These are phyloP conservation scores for Hirsutella minnesotensis DNA, from an alignment of 2,329 filamentous ascomycete species.

Conservation along the genomic window DNA sequence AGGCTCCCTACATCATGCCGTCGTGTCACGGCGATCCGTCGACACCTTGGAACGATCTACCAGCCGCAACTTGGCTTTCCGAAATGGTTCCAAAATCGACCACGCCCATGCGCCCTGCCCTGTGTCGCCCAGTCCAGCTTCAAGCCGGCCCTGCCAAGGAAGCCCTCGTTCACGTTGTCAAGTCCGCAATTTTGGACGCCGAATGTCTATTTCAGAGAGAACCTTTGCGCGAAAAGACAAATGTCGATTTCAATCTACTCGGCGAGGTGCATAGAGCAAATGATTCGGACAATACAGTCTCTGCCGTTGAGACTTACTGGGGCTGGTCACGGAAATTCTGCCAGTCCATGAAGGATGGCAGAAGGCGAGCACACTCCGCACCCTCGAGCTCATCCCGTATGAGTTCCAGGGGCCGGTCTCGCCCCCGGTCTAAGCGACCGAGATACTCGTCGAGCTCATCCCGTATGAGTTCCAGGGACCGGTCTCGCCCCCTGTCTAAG, in stretches of 20 bases:
- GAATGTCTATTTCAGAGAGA: constrained; percentile 53
- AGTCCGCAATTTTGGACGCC: constrained; percentile 56
- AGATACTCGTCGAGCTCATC: constrained; percentile 10
- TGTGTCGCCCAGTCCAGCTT: constrained; percentile 62
- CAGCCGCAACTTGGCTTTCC: constrained; percentile 70
- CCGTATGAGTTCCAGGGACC: constrained; percentile 17
- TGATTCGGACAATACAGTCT: constrained; percentile 51
- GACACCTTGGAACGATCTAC: constrained; percentile 69
- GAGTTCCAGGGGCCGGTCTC: constrained; percentile 15
- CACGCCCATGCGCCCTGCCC: constrained; percentile 57
- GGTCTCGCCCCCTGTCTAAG: constrained; percentile 6
- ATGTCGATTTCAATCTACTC: constrained; percentile 60
- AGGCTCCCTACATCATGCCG: constrained; percentile 59
- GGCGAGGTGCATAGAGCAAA: constrained; percentile 58
- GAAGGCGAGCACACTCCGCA: constrained; percentile 8
- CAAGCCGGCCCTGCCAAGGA: constrained; percentile 55
- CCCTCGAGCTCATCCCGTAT: constrained; percentile 13
- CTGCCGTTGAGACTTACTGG: constrained; percentile 67
- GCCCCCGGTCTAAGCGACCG: too few relatives aligned
- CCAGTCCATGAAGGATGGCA: constrained; percentile 62
- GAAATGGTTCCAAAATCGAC: constrained; percentile 67
- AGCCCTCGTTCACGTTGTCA: constrained; percentile 55
- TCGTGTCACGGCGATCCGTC: constrained; percentile 63
- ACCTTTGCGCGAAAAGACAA: constrained; percentile 31
- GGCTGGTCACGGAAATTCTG: constrained; percentile 79